Evolutionary conservation across 2,329 filamentous ascomycete species (phyloP), one percentile per base, ranked within the genome.

Genomic region (Exophiala viscosa): DNA sequence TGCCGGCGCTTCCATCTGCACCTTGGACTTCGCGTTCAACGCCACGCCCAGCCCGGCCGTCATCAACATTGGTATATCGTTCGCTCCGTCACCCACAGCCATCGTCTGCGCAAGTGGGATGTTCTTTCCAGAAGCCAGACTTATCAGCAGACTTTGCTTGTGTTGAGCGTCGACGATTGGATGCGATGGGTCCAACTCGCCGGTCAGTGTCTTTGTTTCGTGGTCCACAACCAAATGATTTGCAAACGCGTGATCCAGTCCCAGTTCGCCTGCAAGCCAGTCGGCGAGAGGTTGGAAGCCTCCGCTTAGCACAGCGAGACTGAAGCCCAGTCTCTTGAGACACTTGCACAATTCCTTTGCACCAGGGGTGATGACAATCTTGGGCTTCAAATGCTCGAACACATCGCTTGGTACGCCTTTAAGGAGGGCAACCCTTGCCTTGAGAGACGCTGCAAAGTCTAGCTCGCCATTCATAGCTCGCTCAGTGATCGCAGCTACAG

Each of bases 401-500:
- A 97, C 85, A 50, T 82, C 82, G 8, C 80, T 84, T 0, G 88
- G 83, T 6, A 96, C 83, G 31, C 91, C 92, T 63, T 86, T 87
- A 36, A 99, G 80, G 39, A 97, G 77, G 36, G 80, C 80, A 23
- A 95, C 90, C 15, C 93, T 82, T 67, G 88, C 88, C 52, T 85
- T 83, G 65, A 99, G 84, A 1, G 88, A 91, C 0, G 82, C 81
- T 47, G 91, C 85, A 63, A 99, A 99, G 69, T 96, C 91, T 33
- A 97, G 78, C 74, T 97, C 91, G 55, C 93, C 93, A 61, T 92
- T 85, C 93, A 99, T 99, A 33, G 93, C 92, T 32, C 90, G 86
- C 54, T 86, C 86, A 0, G 93, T 99, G 62, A 99, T 97, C 64
- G 76, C 83, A 8, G 90, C 87, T 35, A 99, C 92, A 63, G 88